Evolutionary conservation across 1,284 basidiomycete species (phyloP), one percentile per base, ranked within the genome.

Genomic region (Melampsora occidentalis): DNA sequence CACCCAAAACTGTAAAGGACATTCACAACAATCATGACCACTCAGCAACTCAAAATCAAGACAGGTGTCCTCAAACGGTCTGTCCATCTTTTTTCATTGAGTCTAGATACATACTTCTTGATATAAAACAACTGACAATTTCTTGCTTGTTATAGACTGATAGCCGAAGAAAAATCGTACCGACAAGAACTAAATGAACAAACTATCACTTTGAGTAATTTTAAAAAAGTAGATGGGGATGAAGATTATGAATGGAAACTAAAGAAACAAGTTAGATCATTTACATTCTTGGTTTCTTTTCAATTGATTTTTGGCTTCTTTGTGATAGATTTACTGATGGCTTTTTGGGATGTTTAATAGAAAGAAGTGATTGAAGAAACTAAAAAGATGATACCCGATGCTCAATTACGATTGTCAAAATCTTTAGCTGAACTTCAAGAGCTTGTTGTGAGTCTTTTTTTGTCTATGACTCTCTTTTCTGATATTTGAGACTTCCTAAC

Each of bases 11-110:
- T 46, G 7, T 12, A 46, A 16, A 46, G 20, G 2, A 59, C 22
- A 22, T 39, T 39, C 2, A 10, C 12, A 6, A 39, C 2, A 9
- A 59, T 1, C 22, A 72, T 72, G 71, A 63, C 49, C 33, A 53
- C 71, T 0, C 59, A 63, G 33, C 90, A 92, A 82, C 87, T 94
- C 80, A 91, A 89, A 83, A 94, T 94, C 85, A 93, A 92, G 85
- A 84, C 88, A 5, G 90, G 89, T 61, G 87, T 86, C 48, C 87
- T 89, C 46, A 88, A 87, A 84, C 87, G 93, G 92, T 93, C 77
- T 77, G 86, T 78, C 33, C 22, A 10, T 18, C 18, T 61, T 9
- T 57, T 10, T 33, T 16, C 6, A 20, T 42, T 20, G 42, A 10
- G 4, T 42, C 9, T 25, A 39, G 16, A 48, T 18, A 51, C 20